Conservation (phyloP, 2,329 filamentous ascomycete species). For the Trichoderma endophyticum region DNA sequence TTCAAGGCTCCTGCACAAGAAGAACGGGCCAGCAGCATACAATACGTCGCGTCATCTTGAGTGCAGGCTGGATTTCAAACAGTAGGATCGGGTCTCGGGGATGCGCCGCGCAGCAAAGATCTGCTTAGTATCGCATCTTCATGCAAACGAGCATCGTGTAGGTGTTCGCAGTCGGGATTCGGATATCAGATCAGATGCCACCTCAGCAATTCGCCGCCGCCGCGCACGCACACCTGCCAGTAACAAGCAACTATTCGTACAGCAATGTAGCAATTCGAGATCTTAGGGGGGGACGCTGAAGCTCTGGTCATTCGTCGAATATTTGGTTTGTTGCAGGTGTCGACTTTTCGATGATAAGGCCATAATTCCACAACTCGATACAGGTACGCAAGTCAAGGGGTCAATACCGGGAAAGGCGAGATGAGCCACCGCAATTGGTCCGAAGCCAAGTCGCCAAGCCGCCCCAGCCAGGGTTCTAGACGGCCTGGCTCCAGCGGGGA, state of each 20-base stretch:
- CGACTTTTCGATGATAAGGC: conserved; percentile 2
- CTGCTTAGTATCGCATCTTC: conserved; percentile 19
- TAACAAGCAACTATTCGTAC: neutral
- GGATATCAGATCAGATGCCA: neutral
- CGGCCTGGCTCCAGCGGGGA: conserved; percentile 3
- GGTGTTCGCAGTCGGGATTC: neutral
- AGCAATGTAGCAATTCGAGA: neutral
- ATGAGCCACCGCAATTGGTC: conserved; percentile 11
- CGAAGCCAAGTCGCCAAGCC: neutral
- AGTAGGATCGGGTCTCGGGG: neutral
- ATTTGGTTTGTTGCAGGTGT: neutral
- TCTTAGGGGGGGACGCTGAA: neutral
- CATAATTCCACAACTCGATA: neutral
- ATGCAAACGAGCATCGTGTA: neutral
- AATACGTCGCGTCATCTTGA: conserved; percentile 38
- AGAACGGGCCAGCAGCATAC: conserved; percentile 25
- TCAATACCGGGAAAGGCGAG: conserved; percentile 3
- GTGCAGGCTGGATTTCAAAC: neutral
- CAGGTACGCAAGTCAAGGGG: neutral
- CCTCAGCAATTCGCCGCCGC: neutral
- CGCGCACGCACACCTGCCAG: neutral
- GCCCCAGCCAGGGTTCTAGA: neutral
- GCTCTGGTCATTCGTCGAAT: neutral
- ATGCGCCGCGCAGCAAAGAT: conserved; percentile 9
- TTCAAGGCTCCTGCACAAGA: neutral